These are phyloP conservation scores for Fusarium liriodendri DNA, from an alignment of 2,329 filamentous ascomycete species.

Conservation along the genomic window DNA sequence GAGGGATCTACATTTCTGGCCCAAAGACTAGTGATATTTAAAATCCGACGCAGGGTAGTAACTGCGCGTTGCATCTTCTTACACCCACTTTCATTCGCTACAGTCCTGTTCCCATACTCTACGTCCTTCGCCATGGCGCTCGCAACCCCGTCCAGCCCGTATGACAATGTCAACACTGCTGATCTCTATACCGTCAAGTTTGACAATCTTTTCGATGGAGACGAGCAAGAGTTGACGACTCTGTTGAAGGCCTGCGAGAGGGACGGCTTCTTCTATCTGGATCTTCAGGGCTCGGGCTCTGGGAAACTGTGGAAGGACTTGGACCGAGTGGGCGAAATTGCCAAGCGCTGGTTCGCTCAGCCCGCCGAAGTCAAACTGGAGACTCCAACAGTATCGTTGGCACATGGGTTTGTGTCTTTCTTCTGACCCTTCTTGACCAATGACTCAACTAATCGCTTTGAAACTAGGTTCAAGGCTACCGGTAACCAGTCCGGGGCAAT, in stretches of 20 bases:
- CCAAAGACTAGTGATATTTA: not conserved
- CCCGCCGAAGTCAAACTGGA: conserved; percentile 12
- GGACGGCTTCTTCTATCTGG: conserved; percentile 23
- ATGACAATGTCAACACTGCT: not conserved
- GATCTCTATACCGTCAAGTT: conserved; percentile 5
- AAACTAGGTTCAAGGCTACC: conserved; percentile 11
- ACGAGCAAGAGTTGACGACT: not conserved
- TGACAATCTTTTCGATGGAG: conserved; percentile 5
- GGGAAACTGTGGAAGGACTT: conserved; percentile 10
- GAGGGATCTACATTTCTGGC: not conserved
- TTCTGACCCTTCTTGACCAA: not conserved
- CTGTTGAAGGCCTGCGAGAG: conserved; percentile 11
- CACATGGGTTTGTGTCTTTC: conserved; percentile 3
- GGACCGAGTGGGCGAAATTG: not conserved
- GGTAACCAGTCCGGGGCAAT: conserved; percentile 17
- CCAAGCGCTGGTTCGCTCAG: conserved; percentile 15
- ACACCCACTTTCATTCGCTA: not conserved
- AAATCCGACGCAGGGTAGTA: not conserved
- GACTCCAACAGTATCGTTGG: conserved; percentile 19
- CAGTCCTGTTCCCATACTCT: not conserved
- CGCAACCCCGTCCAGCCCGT: not conserved
- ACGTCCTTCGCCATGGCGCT: not conserved
- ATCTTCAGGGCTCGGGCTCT: conserved; percentile 7
- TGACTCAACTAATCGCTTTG: not conserved
- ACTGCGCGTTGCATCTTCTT: not conserved